Percentiles rank a stretch among this genome's conserved stretches.
Conservation (phyloP, 1,139 yeast species). For the Scheffersomyces illinoinensis region DNA sequence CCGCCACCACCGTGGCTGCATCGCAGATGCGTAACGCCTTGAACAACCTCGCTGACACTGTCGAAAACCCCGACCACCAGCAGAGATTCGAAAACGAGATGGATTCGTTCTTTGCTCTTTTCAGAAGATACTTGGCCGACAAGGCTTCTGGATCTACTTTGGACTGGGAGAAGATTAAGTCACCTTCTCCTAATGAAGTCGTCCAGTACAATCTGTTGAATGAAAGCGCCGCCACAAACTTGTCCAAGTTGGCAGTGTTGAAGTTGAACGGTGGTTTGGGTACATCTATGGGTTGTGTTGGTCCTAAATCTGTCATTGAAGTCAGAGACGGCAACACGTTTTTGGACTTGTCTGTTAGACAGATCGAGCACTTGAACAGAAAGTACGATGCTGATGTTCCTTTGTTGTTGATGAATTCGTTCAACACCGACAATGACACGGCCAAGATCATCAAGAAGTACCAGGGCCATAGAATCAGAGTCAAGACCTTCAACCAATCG, state of each 20-base stretch:
- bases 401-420: slow-evolving; percentile 93
- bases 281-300: slow-evolving; percentile 99
- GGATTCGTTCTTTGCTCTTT: slow-evolving; percentile 92
- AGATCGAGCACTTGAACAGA: slow-evolving; percentile 92
- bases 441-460: slow-evolving; percentile 94
- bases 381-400: slow-evolving; percentile 93
- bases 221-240: slow-evolving; percentile 40
- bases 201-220: slow-evolving; percentile 65
- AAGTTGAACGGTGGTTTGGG: slow-evolving; percentile 98
- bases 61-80: slow-evolving; percentile 57
- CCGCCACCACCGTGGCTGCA: slow-evolving; percentile 95
- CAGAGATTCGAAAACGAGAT: slow-evolving; percentile 80
- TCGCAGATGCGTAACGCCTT: slow-evolving; percentile 97
- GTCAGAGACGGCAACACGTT: slow-evolving; percentile 98
- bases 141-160: slow-evolving; percentile 83
- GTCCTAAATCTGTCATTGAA: slow-evolving; percentile 97
- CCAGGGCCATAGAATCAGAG: slow-evolving; percentile 94
- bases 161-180: slow-evolving; percentile 95
- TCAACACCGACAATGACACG: slow-evolving; percentile 96
- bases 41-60: slow-evolving; percentile 84
- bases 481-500: slow-evolving; percentile 95
- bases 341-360: slow-evolving; percentile 92
- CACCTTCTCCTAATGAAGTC: slow-evolving; percentile 86
- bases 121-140: slow-evolving; percentile 88
- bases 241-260: slow-evolving; percentile 87